Percentiles rank a stretch among this genome's conserved stretches.
phyloP scores from a whole-genome alignment of 2,329 filamentous ascomycete genomes.

The Fusarium verrucosum region DNA sequence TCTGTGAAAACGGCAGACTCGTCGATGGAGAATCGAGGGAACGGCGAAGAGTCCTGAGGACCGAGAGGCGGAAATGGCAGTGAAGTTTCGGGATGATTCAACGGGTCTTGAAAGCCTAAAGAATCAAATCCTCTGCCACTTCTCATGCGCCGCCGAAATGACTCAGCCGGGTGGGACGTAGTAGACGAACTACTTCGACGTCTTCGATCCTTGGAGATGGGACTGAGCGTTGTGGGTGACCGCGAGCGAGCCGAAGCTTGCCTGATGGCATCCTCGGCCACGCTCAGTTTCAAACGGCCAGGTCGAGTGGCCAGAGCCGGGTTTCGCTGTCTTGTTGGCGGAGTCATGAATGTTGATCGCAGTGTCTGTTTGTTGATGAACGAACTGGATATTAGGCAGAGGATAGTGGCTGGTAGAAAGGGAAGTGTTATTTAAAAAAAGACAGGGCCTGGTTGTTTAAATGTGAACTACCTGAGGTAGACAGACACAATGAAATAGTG shows the following conservation, averaged over 20 bases:
- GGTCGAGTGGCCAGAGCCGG: slow-evolving; percentile 9
- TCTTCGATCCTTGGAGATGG: slow-evolving; percentile 11
- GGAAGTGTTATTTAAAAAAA: background rate
- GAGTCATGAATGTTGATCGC: background rate
- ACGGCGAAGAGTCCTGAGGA: slow-evolving; percentile 10
- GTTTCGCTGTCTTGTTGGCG: slow-evolving; percentile 20
- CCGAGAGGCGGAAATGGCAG: slow-evolving; percentile 1
- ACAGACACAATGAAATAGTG: background rate
- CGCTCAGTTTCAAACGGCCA: slow-evolving; percentile 7
- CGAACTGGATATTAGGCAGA: slow-evolving; percentile 19
- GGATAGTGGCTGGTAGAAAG: background rate
- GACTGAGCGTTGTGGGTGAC: slow-evolving; percentile 27
- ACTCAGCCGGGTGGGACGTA: background rate
- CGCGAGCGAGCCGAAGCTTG: slow-evolving; percentile 20
- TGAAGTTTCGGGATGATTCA: background rate
- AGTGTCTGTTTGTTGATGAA: no score
- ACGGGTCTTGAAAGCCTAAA: slow-evolving; percentile 1
- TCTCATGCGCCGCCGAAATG: background rate
- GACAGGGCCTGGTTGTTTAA: background rate
- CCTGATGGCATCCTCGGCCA: slow-evolving; percentile 15
- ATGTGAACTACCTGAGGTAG: background rate
- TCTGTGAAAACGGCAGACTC: slow-evolving; percentile 9
- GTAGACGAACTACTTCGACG: slow-evolving; percentile 15
- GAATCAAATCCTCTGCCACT: background rate
- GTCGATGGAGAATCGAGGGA: slow-evolving; percentile 2